A percentile compares a stretch with the other conserved stretches of the same genome.
Conservation (phyloP, 352 stramenopile genomes). For the Globisporangium echinulatum region DNA sequence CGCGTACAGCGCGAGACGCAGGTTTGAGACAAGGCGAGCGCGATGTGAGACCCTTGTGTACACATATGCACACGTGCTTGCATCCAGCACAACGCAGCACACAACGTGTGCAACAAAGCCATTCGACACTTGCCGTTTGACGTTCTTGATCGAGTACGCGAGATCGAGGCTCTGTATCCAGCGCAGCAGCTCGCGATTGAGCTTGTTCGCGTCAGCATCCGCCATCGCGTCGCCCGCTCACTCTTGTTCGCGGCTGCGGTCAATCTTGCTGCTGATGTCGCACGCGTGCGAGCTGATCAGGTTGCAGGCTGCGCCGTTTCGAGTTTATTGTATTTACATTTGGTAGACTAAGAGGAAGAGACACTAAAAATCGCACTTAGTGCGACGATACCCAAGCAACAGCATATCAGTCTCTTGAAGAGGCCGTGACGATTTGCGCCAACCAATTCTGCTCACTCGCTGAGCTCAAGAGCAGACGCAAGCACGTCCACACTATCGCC, state of each 20-base stretch:
- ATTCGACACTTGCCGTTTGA: constrained; percentile 60
- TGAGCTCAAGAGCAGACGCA: background rate
- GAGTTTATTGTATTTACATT: background rate
- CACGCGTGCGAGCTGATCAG: background rate
- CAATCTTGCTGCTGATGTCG: no score
- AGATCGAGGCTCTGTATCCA: constrained; percentile 93
- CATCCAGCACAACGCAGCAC: background rate
- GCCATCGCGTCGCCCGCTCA: constrained; percentile 1
- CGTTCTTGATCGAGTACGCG: constrained; percentile 92
- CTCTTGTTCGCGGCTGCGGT: no score
- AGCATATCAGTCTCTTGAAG: constrained; percentile 9
- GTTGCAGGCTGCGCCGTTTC: background rate
- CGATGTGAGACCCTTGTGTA: no score
- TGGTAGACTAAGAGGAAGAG: no score
- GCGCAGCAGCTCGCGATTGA: constrained; percentile 85
- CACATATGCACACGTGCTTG: background rate
- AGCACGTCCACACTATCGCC: background rate
- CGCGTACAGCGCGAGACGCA: no score
- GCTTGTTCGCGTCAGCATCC: constrained; percentile 46
- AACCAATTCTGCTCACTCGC: constrained; percentile 14
- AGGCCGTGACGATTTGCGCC: constrained; percentile 15
- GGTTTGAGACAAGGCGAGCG: no score
- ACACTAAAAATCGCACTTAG: background rate
- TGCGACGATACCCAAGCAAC: background rate
- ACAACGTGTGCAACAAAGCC: background rate